These are phyloP conservation scores for Discostella pseudostelligera DNA, from an alignment of 108 stramenopile genomes.

Conservation along the genomic window DNA sequence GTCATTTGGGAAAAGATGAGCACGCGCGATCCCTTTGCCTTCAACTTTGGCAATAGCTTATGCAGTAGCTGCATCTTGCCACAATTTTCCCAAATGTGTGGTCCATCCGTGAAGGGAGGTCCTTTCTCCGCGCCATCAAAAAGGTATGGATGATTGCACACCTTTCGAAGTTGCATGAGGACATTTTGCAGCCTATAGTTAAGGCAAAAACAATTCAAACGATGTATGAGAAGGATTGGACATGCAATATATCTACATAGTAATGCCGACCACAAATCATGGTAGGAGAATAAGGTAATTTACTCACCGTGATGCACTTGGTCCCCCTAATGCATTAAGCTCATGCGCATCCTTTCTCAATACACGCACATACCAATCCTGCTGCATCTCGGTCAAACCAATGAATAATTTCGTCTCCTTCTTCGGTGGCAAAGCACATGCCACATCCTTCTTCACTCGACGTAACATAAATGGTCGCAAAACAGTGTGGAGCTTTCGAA, in stretches of 20 bases:
- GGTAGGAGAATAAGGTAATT: no score
- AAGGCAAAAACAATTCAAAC: no score
- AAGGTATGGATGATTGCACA: conserved; percentile 99
- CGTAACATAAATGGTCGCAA: conserved; percentile 98
- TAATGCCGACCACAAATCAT: no score
- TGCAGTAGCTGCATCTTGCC: conserved; percentile 92
- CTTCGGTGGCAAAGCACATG: conserved; percentile 92
- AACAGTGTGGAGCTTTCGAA: conserved; percentile 96
- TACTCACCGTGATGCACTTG: conserved; percentile 69
- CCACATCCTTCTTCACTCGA: conserved; percentile 97
- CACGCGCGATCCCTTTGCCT: conserved; percentile 87
- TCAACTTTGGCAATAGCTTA: conserved; percentile 95
- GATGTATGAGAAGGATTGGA: no score
- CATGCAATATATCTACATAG: no score
- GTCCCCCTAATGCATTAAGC: conserved; percentile 90
- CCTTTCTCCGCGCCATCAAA: conserved; percentile 98
- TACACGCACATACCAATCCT: conserved; percentile 92
- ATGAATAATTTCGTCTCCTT: conserved; percentile 88
- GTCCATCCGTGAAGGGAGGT: conserved; percentile 95
- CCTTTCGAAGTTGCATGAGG: conserved; percentile 98
- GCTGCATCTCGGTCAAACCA: conserved; percentile 95
- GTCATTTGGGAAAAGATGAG: conserved; percentile 99
- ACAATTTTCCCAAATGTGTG: conserved; percentile 96
- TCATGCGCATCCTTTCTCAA: conserved; percentile 91
- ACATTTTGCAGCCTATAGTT: conserved; percentile 83